Evolutionary conservation across 1,139 yeast species (phyloP).

Genomic region (Candida sp.): DNA sequence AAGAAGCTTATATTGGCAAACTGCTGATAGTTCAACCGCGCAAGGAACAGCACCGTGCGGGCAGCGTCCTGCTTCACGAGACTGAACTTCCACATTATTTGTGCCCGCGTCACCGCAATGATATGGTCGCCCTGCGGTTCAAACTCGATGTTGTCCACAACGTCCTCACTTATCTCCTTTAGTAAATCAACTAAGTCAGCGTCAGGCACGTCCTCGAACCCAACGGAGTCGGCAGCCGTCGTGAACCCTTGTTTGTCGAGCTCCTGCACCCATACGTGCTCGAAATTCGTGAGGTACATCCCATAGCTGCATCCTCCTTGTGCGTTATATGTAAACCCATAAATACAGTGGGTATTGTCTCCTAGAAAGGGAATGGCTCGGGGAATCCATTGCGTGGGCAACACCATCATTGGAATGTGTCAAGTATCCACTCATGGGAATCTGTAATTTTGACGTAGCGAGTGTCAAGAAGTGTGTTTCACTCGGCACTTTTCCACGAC

Average conservation of each 20-base stretch:
- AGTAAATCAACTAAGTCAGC: conserved; percentile 15
- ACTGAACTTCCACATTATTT: conserved; percentile 27
- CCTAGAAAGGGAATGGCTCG: conserved; percentile 3
- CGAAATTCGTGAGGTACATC: conserved; percentile 31
- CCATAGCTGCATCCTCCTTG: conserved; percentile 18
- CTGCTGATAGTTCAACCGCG: conserved; percentile 26
- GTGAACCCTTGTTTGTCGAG: conserved; percentile 19
- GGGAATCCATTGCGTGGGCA: conserved; percentile 14
- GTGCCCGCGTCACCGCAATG: conserved; percentile 8
- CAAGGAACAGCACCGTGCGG: conserved; percentile 20
- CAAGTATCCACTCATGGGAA: neutral
- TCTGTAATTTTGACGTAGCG: too few relatives aligned
- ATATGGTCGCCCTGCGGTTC: neutral
- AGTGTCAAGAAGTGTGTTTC: too few relatives aligned
- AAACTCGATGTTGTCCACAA: conserved; percentile 1
- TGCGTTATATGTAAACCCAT: conserved; percentile 16
- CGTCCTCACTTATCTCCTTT: neutral
- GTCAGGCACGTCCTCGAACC: conserved; percentile 27
- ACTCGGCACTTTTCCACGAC: too few relatives aligned
- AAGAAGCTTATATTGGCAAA: conserved; percentile 26
- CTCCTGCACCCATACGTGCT: conserved; percentile 30
- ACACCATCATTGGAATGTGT: conserved; percentile 2
- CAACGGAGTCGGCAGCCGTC: conserved; percentile 22
- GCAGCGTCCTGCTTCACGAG: conserved; percentile 14
- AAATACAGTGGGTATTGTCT: conserved; percentile 9